phyloP scores from a whole-genome alignment of 306 rosid species.

The Vigna angularis region DNA sequence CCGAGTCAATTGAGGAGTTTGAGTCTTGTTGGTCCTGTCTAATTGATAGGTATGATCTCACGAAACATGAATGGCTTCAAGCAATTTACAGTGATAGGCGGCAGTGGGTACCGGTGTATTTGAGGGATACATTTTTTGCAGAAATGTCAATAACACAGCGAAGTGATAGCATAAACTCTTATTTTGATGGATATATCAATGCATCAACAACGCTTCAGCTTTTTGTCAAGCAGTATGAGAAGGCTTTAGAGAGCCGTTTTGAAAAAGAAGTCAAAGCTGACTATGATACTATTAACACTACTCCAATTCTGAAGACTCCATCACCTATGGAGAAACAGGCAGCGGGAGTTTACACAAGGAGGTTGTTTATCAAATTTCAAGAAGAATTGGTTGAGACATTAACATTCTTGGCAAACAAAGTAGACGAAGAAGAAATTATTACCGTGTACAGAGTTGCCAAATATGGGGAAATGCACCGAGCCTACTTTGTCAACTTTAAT shows the following conservation, averaged over 20 bases:
- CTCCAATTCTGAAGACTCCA: conserved; percentile 48
- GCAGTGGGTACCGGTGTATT: conserved; percentile 52
- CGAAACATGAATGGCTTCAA: conserved; percentile 46
- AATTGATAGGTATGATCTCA: conserved; percentile 42
- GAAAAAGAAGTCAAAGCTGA: conserved; percentile 52
- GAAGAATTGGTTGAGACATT: conserved; percentile 52
- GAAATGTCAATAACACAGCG: conserved; percentile 52
- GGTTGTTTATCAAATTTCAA: conserved; percentile 45
- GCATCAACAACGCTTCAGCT: conserved; percentile 51
- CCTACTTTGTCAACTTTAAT: conserved; percentile 43
- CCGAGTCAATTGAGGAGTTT: conserved; percentile 50
- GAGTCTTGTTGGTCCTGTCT: conserved; percentile 47
- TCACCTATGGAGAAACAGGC: conserved; percentile 54
- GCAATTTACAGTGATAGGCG: conserved; percentile 44
- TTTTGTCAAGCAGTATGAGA: conserved; percentile 51
- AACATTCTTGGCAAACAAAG: conserved; percentile 50
- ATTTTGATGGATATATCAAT: conserved; percentile 51
- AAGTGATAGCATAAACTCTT: conserved; percentile 52
- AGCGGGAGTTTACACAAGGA: conserved; percentile 50
- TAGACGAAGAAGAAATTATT: conserved; percentile 42
- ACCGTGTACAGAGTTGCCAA: conserved; percentile 43
- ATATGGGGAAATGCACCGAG: conserved; percentile 45
- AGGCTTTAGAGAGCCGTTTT: conserved; percentile 47
- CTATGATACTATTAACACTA: conserved; percentile 48
- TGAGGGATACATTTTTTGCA: conserved; percentile 50